A percentile compares a stretch with the other conserved stretches of the same genome.
Evolutionary conservation across 108 stramenopile genomes (phyloP).

Genomic region (Asterionellopsis glacialis): DNA sequence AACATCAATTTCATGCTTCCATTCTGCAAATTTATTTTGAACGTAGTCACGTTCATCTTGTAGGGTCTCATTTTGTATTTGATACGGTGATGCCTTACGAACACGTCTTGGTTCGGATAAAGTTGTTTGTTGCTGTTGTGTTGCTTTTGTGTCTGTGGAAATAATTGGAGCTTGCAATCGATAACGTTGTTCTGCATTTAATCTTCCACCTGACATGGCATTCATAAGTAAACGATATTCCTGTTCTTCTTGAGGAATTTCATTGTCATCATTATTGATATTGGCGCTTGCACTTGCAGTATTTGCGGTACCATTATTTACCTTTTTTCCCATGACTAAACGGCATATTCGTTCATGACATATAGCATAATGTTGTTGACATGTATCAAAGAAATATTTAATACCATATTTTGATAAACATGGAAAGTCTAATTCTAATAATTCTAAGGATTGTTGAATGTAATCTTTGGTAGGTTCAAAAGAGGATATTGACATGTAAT

Average conservation of each 20-base stretch:
- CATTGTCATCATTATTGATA: background rate
- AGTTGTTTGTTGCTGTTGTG: background rate
- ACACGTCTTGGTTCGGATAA: background rate
- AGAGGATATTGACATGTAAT: conserved; percentile 25
- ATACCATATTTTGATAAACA: conserved; percentile 13
- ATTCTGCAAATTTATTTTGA: background rate
- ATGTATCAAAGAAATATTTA: background rate
- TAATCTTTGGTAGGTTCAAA: conserved; percentile 23
- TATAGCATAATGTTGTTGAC: conserved; percentile 26
- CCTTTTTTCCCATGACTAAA: background rate
- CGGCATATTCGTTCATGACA: background rate
- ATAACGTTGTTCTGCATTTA: background rate
- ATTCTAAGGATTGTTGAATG: conserved; percentile 6
- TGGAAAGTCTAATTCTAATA: conserved; percentile 24
- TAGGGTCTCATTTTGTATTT: background rate
- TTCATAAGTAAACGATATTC: background rate
- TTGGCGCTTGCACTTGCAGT: background rate
- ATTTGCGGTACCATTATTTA: too few species aligned
- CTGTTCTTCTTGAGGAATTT: background rate
- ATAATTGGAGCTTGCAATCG: background rate
- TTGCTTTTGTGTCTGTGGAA: too few species aligned
- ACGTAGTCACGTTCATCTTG: background rate
- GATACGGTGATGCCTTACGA: background rate
- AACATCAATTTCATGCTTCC: conserved; percentile 3
- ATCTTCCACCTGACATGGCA: background rate